These are phyloP conservation scores for Casuarina equisetifolia DNA, from an alignment of 306 rosid genomes.

Conservation along the genomic window DNA sequence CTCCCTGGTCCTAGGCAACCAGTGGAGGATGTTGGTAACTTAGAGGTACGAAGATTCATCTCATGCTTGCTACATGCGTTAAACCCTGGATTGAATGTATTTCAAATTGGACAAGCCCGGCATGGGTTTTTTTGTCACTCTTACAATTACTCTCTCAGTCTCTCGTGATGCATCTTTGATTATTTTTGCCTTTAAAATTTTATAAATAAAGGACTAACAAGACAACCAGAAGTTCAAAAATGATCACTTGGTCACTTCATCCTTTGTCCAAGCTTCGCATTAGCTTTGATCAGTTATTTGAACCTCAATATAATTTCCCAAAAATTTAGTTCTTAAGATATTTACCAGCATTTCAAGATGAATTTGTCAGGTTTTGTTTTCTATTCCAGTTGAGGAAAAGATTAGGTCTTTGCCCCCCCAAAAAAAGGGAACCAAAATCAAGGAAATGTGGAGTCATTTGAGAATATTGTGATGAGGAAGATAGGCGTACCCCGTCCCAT, in stretches of 20 bases:
- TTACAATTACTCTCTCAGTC: not conserved
- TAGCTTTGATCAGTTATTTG: not conserved
- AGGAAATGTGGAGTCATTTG: not conserved
- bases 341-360: not conserved
- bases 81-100: not conserved
- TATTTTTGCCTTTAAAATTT: not conserved
- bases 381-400: not conserved
- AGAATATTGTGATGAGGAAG: not conserved
- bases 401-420: not conserved
- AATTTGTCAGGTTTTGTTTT: not conserved
- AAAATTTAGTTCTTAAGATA: not conserved
- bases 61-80: not conserved
- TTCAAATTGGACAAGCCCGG: not conserved
- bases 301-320: not conserved
- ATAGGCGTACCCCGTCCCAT: no score
- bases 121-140: not conserved
- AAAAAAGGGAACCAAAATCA: not conserved
- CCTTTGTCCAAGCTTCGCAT: not conserved
- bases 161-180: not conserved
- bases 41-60: conserved; percentile 39
- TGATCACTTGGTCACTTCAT: not conserved
- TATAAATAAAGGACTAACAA: not conserved
- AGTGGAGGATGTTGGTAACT: conserved; percentile 53
- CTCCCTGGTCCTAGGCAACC: conserved; percentile 39
- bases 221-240: not conserved